Evolutionary conservation across 164 flowering plant genomes (phyloP).

Genomic region (Sextonia rubra): DNA sequence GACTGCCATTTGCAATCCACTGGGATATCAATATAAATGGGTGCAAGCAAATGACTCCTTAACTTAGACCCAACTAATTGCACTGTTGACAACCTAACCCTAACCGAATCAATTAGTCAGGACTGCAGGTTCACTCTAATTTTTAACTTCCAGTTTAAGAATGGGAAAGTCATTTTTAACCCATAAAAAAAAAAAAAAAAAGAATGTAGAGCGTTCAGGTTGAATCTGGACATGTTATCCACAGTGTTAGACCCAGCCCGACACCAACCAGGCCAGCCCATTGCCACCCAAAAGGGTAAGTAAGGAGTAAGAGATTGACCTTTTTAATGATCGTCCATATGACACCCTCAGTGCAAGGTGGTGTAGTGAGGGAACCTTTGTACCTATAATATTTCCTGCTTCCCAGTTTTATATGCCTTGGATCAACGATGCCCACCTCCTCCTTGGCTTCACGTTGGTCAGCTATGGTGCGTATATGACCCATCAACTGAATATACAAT

Average conservation of each 20-base stretch:
- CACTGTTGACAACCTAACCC: too few species aligned
- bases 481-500: slow-evolving; percentile 8
- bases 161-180: too few species aligned
- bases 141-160: too few species aligned
- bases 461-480: background rate
- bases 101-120: too few species aligned
- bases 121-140: too few species aligned
- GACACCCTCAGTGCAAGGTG: slow-evolving; percentile 29
- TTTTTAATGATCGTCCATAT: slow-evolving; percentile 20
- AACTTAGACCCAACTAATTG: too few species aligned
- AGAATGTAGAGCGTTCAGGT: background rate
- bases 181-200: too few species aligned
- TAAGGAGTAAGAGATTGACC: background rate
- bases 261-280: background rate
- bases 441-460: background rate
- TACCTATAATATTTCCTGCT: slow-evolving; percentile 23
- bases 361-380: slow-evolving; percentile 26
- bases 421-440: slow-evolving; percentile 13
- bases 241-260: background rate
- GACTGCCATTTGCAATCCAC: too few species aligned
- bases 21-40: too few species aligned
- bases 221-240: background rate
- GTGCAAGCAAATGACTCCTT: too few species aligned
- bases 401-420: slow-evolving; percentile 10
- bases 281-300: background rate